These are phyloP conservation scores for Taphrina wiesneri DNA, from an alignment of 1,139 yeast genomes.

Conservation along the genomic window DNA sequence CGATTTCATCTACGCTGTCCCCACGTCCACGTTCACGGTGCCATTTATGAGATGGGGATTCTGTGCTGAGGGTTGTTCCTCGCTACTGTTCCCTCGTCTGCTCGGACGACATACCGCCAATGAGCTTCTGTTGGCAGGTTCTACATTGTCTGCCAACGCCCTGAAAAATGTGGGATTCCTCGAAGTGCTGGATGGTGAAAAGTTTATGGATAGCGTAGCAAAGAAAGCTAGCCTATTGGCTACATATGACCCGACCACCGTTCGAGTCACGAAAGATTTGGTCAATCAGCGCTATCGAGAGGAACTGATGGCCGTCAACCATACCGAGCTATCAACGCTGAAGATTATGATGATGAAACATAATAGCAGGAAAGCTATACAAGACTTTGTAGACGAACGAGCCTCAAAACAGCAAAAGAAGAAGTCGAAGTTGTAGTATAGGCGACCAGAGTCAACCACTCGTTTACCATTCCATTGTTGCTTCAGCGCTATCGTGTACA, in stretches of 20 bases:
- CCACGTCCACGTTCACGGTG: slow-evolving; percentile 45
- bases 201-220: neutral
- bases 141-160: neutral
- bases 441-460: neutral
- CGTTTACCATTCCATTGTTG: too few species aligned
- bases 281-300: slow-evolving; percentile 1
- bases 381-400: slow-evolving; percentile 22
- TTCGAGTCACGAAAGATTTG: neutral
- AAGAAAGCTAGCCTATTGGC: slow-evolving; percentile 16
- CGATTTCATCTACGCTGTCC: slow-evolving; percentile 52
- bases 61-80: slow-evolving; percentile 26
- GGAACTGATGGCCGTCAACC: slow-evolving; percentile 15
- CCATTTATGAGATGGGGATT: slow-evolving; percentile 34
- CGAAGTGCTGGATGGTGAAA: neutral
- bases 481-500: too few species aligned
- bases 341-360: slow-evolving; percentile 22
- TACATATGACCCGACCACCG: slow-evolving; percentile 9
- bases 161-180: slow-evolving; percentile 11
- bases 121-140: slow-evolving; percentile 26
- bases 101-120: slow-evolving; percentile 24
- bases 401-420: slow-evolving; percentile 19
- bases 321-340: slow-evolving; percentile 7
- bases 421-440: neutral
- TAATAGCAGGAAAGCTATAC: slow-evolving; percentile 15
- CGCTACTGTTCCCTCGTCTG: slow-evolving; percentile 19